Base-by-base conservation (phyloP, 768 basidiomycete species). In the Auricularia auricula-judae region DNA sequence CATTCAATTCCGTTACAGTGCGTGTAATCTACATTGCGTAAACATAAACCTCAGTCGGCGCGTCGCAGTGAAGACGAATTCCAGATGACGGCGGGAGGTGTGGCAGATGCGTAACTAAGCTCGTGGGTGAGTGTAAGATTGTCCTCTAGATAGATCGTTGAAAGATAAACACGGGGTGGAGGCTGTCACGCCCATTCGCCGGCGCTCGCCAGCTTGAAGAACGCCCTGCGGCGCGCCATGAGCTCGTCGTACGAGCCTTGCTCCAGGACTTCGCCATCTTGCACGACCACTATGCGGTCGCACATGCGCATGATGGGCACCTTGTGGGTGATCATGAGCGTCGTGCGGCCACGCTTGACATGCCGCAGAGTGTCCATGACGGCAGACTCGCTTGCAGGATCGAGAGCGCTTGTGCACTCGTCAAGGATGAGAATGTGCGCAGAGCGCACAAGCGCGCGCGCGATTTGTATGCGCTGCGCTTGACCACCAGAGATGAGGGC, bases 251-350 rank as follows among this genome's bases (percentile, higher is more conserved):
- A 96, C 44, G 80, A 78, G 43, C 93, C 93, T 69, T 92, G 75
- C 76, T 97, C 94, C 21, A 78, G 87, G 23, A 95, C 80, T 65
- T 73, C 74, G 1, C 95, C 96, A n/a, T 86, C 85, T 18, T 86
- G 80, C 4, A 98, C 74, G 53, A 96, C 87, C 21, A 97, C 68
- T 39, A 98, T 85, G 39, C 92, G 81, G 74, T 98, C 93, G 75
- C 96, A 98, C 83, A 89, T 85, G 72, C 80, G 81, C 95, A 98
- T 98, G 36, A 92, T 86, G 54, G 85, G 82, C 36, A 93, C 73
- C 74, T 96, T 96, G 76, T 98, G 96, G 12, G 95, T 98, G 68
- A 98, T 86, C 82, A 98, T 88, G 67, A 98, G 74, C 64, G 91
- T 93, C 67, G 93, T 96, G 64, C 86, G 78, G 23, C 85, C 84